These are phyloP conservation scores for Leccinum laetum DNA, from an alignment of 1,284 basidiomycete genomes.

Conservation along the genomic window DNA sequence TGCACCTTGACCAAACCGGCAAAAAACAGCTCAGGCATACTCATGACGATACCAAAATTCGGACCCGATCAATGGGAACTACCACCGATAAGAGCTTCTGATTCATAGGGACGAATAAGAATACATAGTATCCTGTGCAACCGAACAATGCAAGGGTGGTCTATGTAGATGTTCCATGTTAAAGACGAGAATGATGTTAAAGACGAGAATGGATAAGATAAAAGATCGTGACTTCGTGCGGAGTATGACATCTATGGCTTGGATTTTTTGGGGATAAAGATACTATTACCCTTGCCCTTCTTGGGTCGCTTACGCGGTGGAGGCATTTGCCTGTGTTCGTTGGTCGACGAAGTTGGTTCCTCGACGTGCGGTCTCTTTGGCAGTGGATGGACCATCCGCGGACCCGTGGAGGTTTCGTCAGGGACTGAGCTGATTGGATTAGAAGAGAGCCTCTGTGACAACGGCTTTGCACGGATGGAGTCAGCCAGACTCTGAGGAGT, in stretches of 20 bases:
- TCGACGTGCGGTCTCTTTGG: constrained; percentile 26
- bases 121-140: constrained; percentile 17
- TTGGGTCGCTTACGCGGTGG: constrained; percentile 39
- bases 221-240: not conserved
- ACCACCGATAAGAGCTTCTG: constrained; percentile 62
- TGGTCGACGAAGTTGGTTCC: constrained; percentile 17
- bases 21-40: constrained; percentile 63
- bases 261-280: constrained; percentile 51
- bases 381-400: not conserved
- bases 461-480: constrained; percentile 29
- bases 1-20: constrained; percentile 90
- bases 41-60: constrained; percentile 81
- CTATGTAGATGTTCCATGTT: constrained; percentile 8
- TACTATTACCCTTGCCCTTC: constrained; percentile 37
- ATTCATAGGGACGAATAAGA: constrained; percentile 17
- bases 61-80: constrained; percentile 85
- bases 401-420: constrained; percentile 1
- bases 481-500: constrained; percentile 35
- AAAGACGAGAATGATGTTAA: too few relatives aligned
- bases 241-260: constrained; percentile 21
- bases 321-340: constrained; percentile 14
- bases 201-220: not conserved
- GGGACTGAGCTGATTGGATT: not conserved
- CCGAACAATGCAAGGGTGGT: constrained; percentile 8
- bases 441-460: constrained; percentile 15